Evolutionary conservation across 768 basidiomycete genomes (phyloP).

Genomic region (Trametes maxima): DNA sequence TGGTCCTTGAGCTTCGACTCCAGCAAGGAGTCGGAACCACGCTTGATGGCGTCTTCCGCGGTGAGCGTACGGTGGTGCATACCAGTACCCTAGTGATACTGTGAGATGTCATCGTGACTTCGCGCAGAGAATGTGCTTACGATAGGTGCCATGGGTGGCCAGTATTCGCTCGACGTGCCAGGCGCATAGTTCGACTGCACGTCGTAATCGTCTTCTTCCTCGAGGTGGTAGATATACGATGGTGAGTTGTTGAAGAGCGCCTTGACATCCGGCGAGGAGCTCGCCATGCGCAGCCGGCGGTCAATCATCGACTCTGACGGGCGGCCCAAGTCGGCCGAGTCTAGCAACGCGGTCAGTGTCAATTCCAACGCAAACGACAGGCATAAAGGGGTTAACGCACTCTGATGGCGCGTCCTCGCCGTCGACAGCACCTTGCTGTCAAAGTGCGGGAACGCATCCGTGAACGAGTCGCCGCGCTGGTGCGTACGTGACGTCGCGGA

Average conservation of each 20-base stretch:
- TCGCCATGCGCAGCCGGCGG: conserved; percentile 77
- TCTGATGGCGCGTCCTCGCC: conserved; percentile 64
- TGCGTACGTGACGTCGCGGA: conserved; percentile 77
- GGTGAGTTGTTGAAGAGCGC: conserved; percentile 87
- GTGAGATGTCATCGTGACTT: conserved; percentile 14
- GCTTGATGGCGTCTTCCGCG: conserved; percentile 77
- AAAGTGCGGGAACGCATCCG: conserved; percentile 95
- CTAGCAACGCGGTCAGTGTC: conserved; percentile 39
- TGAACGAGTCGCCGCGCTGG: conserved; percentile 89
- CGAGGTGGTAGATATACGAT: conserved; percentile 78
- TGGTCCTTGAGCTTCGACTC: conserved; percentile 86
- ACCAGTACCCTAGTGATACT: conserved; percentile 56
- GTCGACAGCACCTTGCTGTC: conserved; percentile 92
- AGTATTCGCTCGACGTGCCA: conserved; percentile 62
- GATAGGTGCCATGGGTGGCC: conserved; percentile 77
- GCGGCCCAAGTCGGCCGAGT: conserved; percentile 77
- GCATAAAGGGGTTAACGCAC: conserved; percentile 33
- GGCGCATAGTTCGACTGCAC: conserved; percentile 60
- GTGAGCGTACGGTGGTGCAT: conserved; percentile 67
- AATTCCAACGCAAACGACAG: background rate
- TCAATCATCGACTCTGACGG: conserved; percentile 69
- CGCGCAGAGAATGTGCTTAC: conserved; percentile 51
- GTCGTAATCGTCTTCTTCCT: conserved; percentile 60
- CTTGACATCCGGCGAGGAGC: conserved; percentile 93
- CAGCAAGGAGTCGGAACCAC: conserved; percentile 81